Evolutionary conservation across 441 rosid species (phyloP).

Genomic region (Breynia disticha): DNA sequence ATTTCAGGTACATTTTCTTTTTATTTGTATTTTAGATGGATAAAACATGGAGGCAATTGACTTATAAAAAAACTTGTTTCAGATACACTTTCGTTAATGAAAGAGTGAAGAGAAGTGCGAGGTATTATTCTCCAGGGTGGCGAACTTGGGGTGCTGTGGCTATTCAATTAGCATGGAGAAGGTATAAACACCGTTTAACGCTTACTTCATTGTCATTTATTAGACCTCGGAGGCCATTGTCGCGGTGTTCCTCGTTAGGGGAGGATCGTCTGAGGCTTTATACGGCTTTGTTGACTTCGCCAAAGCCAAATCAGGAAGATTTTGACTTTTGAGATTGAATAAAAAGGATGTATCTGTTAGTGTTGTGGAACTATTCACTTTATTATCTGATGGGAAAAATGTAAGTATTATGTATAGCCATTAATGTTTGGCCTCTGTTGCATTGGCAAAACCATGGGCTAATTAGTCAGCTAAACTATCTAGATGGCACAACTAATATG

Average conservation of each 20-base stretch:
- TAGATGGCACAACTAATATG: no score
- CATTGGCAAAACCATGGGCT: no score
- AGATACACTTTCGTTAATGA: constrained; percentile 90
- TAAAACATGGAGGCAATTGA: no score
- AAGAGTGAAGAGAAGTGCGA: constrained; percentile 78
- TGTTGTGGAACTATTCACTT: no score
- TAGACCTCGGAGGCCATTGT: constrained; percentile 78
- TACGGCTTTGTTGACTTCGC: constrained; percentile 87
- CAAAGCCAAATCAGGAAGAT: constrained; percentile 88
- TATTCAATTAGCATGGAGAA: constrained; percentile 85
- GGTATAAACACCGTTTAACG: constrained; percentile 70
- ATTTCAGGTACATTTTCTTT: constrained; percentile 60
- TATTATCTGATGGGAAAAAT: no score
- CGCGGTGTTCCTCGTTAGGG: constrained; percentile 72
- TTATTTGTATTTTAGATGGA: background rate
- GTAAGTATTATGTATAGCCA: no score
- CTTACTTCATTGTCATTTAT: constrained; percentile 78
- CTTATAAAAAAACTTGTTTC: constrained; percentile 20
- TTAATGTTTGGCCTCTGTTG: no score
- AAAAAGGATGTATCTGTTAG: no score
- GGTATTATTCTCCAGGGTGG: constrained; percentile 97
- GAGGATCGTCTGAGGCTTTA: constrained; percentile 83
- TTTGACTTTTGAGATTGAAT: constrained; percentile 50
- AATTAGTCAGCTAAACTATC: no score
- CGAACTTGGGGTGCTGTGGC: constrained; percentile 97